These are phyloP conservation scores for Heterobasidion occidentale DNA, from an alignment of 1,284 basidiomycete genomes.

Conservation along the genomic window DNA sequence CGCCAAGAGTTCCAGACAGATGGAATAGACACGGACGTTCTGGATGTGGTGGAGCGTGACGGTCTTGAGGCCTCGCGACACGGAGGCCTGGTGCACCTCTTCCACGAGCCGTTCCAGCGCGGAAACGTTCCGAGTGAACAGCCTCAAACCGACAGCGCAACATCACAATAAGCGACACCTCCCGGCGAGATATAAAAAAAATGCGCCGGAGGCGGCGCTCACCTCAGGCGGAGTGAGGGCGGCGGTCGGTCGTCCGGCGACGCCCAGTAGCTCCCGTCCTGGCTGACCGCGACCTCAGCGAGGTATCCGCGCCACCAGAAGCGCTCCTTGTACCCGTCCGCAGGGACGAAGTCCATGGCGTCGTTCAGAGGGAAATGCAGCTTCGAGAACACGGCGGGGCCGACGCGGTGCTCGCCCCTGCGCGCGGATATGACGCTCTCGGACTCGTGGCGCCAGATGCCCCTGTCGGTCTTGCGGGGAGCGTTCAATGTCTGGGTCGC, in stretches of 20 bases:
- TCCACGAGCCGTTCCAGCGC: not conserved
- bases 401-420: not conserved
- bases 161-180: too few species aligned
- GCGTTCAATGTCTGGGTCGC: not conserved
- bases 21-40: too few species aligned
- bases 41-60: not conserved
- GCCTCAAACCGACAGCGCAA: not conserved
- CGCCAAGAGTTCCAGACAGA: not conserved
- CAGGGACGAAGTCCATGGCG: not conserved
- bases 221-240: not conserved
- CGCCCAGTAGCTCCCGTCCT: not conserved
- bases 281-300: not conserved
- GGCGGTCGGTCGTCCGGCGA: not conserved
- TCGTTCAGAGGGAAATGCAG: not conserved
- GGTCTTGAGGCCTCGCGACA: not conserved
- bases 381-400: not conserved
- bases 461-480: not conserved
- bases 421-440: not conserved
- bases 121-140: not conserved
- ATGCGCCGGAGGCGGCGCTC: not conserved
- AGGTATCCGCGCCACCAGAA: not conserved
- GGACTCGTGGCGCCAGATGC: not conserved
- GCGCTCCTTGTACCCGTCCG: not conserved
- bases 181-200: too few species aligned
- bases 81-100: not conserved